Evolutionary conservation across 331 rosid species (phyloP), one percentile per base, ranked within the genome.

Genomic region (Quercus phellos): DNA sequence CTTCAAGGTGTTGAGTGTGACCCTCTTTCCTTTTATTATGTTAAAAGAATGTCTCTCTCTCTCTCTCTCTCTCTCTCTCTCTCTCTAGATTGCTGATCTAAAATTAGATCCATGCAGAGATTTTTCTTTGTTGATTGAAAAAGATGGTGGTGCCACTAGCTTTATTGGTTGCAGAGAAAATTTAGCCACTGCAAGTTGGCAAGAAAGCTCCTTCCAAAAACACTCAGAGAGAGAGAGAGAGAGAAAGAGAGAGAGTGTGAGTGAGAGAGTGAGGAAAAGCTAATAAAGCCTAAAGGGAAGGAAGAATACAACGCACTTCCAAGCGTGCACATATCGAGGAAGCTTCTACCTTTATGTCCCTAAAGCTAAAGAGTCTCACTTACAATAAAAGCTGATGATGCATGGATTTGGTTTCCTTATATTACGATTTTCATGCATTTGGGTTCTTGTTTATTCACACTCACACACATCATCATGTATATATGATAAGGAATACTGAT

Each of bases 291-390:
- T 86, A 92, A 94, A 92, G 90, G 79, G 82, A 46, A 78, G 96
- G 97, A 89, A 91, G 94, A 89, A 84, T 90, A 86, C 90, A 89
- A 89, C 93, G 98, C 96, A 88, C 98, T 92, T 87, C 93, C 94
- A 92, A 82, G 93, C 88, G 84, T 87, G 85, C 88, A 81, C 56
- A 85, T 88, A 87, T 88, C 98, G 94, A 92, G 98, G 98, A 94
- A 92, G 97, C 97, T 94, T 94, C 98, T 90, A 84, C 86, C 92
- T 90, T 90, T 90, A 80, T 84, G 85, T 59, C 74, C 78, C 54
- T 81, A 84, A 89, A 85, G 90, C 72, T 86, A 78, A 84, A 51
- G 71, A 72, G 77, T 59, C 81, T 73, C 69, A 55, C 84, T 84
- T 84, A 55, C 81, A 72, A 70, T 79, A 81, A 86, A 87, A 86